phyloP scores from a whole-genome alignment of 345 rosid species.

The Stellera chamaejasme region DNA sequence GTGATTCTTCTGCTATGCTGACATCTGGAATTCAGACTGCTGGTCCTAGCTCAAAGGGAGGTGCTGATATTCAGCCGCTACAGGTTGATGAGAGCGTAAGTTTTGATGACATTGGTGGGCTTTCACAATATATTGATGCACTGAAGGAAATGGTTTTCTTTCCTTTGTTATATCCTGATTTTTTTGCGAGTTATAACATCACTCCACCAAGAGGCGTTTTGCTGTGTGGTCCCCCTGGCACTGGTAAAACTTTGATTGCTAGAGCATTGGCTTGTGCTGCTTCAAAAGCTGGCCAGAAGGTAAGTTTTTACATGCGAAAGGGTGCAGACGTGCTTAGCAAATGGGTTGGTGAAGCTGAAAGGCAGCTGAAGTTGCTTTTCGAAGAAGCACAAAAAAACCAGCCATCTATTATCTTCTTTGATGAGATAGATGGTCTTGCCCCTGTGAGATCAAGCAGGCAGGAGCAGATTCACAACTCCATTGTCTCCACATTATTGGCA shows the following conservation, averaged over 20 bases:
- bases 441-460: constrained; percentile 99
- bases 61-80: constrained; percentile 98
- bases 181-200: constrained; percentile 90
- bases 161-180: constrained; percentile 97
- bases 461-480: constrained; percentile 99
- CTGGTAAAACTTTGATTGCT: constrained; percentile 98
- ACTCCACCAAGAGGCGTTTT: constrained; percentile 97
- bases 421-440: constrained; percentile 99
- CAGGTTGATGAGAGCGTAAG: constrained; percentile 92
- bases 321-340: constrained; percentile 99
- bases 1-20: constrained; percentile 67
- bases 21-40: constrained; percentile 95
- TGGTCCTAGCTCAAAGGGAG: constrained; percentile 99
- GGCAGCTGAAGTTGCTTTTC: constrained; percentile 92
- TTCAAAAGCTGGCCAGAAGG: constrained; percentile 99
- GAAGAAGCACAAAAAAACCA: constrained; percentile 99
- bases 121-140: constrained; percentile 88
- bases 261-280: constrained; percentile 99
- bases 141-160: constrained; percentile 99
- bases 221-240: constrained; percentile 99
- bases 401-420: constrained; percentile 97
- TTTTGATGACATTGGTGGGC: constrained; percentile 97
- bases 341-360: constrained; percentile 99
- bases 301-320: constrained; percentile 99
- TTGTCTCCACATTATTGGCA: constrained; percentile 96